These are phyloP conservation scores for Akanthomyces lecanii DNA, from an alignment of 2,329 filamentous ascomycete species.

Conservation along the genomic window DNA sequence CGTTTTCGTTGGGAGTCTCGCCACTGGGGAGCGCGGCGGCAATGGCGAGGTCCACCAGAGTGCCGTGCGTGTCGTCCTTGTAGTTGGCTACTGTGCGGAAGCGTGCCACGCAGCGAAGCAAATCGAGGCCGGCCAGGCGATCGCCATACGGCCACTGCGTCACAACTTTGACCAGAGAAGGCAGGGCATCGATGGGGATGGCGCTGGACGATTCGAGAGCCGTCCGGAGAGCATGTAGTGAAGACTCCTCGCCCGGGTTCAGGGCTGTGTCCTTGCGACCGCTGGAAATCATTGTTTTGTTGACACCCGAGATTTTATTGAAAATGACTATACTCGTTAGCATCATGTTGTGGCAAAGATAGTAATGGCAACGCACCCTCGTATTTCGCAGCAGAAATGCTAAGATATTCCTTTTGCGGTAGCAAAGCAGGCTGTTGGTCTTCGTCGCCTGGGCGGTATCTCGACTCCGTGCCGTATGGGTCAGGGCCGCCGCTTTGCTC, in stretches of 20 bases:
- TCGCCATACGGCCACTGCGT: slow-evolving; percentile 77
- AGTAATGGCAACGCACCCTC: slow-evolving; percentile 38
- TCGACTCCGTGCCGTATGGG: slow-evolving; percentile 71
- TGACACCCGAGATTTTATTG: slow-evolving; percentile 73
- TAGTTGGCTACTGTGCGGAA: slow-evolving; percentile 63
- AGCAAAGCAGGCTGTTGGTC: slow-evolving; percentile 53
- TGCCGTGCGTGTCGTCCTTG: slow-evolving; percentile 47
- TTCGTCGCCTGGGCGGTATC: slow-evolving; percentile 70
- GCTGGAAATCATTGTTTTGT: slow-evolving; percentile 64
- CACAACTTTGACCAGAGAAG: slow-evolving; percentile 65
- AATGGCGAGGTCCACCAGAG: slow-evolving; percentile 55
- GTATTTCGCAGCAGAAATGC: slow-evolving; percentile 70
- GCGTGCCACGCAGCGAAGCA: slow-evolving; percentile 77
- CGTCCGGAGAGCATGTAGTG: slow-evolving; percentile 56
- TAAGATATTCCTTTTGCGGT: slow-evolving; percentile 75
- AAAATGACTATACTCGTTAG: slow-evolving; percentile 54
- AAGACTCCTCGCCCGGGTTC: slow-evolving; percentile 65
- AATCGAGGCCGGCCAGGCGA: slow-evolving; percentile 78
- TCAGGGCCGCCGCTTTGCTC: slow-evolving; percentile 51
- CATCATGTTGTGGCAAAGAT: background rate
- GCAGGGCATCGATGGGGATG: slow-evolving; percentile 48
- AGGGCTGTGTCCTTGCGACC: slow-evolving; percentile 71
- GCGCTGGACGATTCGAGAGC: slow-evolving; percentile 58
- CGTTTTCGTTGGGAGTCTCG: slow-evolving; percentile 65
- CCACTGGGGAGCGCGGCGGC: slow-evolving; percentile 38